These are phyloP conservation scores for Acacia confusa DNA, from an alignment of 306 rosid species.

Conservation along the genomic window DNA sequence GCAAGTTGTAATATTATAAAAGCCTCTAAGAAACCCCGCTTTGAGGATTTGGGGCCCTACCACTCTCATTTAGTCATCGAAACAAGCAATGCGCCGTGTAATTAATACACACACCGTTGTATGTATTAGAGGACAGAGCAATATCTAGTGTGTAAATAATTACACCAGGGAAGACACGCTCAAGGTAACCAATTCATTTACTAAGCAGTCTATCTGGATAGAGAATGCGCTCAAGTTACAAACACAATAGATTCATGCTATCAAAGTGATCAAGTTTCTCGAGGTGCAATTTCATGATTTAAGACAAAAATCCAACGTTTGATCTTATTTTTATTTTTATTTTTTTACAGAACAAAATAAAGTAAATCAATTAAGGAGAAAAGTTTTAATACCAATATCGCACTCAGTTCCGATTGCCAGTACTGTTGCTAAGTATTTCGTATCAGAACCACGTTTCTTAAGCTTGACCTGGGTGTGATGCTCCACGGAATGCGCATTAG, in stretches of 20 bases:
- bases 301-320: background rate
- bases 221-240: background rate
- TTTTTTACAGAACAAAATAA: background rate
- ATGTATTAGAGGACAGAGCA: background rate
- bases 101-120: background rate
- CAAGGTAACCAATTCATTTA: background rate
- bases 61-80: background rate
- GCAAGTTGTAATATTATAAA: background rate
- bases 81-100: background rate
- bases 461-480: constrained; percentile 89
- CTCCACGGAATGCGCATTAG: constrained; percentile 89
- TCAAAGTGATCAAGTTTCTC: background rate
- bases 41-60: background rate
- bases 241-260: background rate
- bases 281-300: background rate
- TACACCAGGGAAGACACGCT: background rate
- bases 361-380: background rate
- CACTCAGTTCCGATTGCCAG: constrained; percentile 86
- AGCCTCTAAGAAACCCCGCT: background rate
- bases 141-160: background rate
- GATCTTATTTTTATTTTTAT: background rate
- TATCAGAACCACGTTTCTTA: constrained; percentile 88
- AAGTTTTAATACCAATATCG: constrained; percentile 25
- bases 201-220: background rate
- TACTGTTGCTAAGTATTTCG: constrained; percentile 77